Evolutionary conservation across 306 rosid species (phyloP), one percentile per base, ranked within the genome.

Genomic region (Comarum palustre): DNA sequence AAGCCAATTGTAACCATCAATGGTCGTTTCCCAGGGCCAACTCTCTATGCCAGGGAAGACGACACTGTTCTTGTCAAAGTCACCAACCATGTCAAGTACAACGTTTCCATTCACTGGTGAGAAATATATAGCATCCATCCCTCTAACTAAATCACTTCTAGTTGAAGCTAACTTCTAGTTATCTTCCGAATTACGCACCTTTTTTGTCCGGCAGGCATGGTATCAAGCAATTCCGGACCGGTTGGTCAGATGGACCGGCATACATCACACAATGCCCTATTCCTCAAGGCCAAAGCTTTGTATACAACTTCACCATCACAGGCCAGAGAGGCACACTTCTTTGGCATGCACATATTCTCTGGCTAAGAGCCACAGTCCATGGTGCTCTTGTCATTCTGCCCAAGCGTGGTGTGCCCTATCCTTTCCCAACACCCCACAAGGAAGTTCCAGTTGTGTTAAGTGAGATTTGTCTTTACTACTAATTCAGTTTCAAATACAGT

Each of bases 171-270:
- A 14, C 36, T 13, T 59, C 11, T 15, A 29, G 38, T 29, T 59
- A 29, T 27, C 14, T 66, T 55, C 36, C 25, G 6, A 29, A 27
- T 55, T 8, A n/a, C 10, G 38, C 2, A 34, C 38, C 38, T 34
- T 8, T 47, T 68, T 22, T 48, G 2, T 58, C 41, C 2, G 27
- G 78, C 42, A 93, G 98, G 98, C 98, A 93, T 62, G 98, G 98
- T 15, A 32, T 93, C 32, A 81, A 93, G 52, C 98, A 93, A 65
- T 69, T 93, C 52, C 72, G 77, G 81, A 93, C 98, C 0, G 98
- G 98, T 25, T 93, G 98, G 98, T 75, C 98, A 0, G 98, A 93
- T 43, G 98, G 98, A 12, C 98, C 97, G 0, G 96, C 98, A 22
- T 93, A 86, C 61, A 69, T 93, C 29, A 90, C 98, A 54, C 97